Base-by-base conservation (phyloP, 2,329 filamentous ascomycete species). In the Microcyclosporella mali region DNA sequence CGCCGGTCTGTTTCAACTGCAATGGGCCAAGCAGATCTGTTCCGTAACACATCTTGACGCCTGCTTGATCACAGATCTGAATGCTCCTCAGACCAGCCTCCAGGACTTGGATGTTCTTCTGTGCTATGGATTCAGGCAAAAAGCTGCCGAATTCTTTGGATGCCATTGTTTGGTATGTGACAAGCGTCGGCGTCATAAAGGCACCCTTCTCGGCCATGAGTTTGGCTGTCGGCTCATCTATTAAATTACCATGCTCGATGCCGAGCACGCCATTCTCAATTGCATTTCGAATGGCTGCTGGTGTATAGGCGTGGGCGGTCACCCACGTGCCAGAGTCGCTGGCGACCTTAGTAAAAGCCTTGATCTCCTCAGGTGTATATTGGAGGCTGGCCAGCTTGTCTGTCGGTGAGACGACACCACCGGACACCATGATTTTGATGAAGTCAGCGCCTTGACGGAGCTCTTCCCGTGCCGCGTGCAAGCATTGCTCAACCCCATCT, bases 241-340 rank as follows among this genome's bases (percentile, higher is more conserved):
- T 65, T n/a, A 81, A 65, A 12, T 78, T 73, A 17, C 78, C 80
- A 50, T 80, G 77, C 47, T 81, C 77, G 48, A 80, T 79, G 1
- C 74, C 74, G 14, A 54, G 65, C 0, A 75, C 73, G 4, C 75
- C 78, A 37, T 79, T 73, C 12, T 71, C 66, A 15, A 81, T 65
- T 1, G 73, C 73, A 45, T 78, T 74, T 4, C 68, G 66, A 29
- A 81, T 79, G 0, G 75, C 70, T 32, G 63, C 57, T 2, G 73
- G 68, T 0, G 75, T 79, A 56, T 81, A 79, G 1, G 74, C 74
- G 51, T 81, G 77, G 2, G 73, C 72, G 1, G 76, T 80, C 1
- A 79, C 76, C 43, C 43, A 51, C 0, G 71, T 78, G 3, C 69
- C 68, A 7, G 66, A 61, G 43, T 73, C 70, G 4, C 56, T 60